Conservation (phyloP, 768 basidiomycete genomes). For the Boletus vinaceobasis region DNA sequence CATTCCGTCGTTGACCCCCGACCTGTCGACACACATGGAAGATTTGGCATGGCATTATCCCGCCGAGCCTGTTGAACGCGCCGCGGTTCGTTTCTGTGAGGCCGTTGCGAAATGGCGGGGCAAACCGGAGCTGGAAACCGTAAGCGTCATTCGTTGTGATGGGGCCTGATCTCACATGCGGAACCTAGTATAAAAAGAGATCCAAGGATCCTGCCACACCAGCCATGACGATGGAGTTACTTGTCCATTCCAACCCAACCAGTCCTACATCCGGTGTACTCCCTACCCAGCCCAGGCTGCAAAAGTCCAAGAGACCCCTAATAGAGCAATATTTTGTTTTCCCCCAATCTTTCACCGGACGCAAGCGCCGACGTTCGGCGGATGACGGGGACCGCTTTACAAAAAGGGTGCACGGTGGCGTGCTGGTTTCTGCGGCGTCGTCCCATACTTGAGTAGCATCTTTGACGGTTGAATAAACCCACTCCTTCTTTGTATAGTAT, state of each 20-base stretch:
- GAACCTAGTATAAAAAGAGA: constrained; percentile 56
- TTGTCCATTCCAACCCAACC: constrained; percentile 68
- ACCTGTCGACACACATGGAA: constrained; percentile 78
- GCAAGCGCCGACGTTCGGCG: constrained; percentile 28
- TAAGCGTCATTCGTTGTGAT: constrained; percentile 25
- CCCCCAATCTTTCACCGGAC: constrained; percentile 15
- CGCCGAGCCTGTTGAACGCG: constrained; percentile 76
- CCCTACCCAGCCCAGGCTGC: constrained; percentile 11
- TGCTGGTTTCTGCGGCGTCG: constrained; percentile 11
- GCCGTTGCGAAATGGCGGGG: constrained; percentile 81
- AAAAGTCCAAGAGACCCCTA: constrained; percentile 29
- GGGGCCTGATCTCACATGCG: constrained; percentile 24
- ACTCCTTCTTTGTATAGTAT: constrained; percentile 25
- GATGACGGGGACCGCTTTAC: constrained; percentile 24
- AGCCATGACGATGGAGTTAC: constrained; percentile 58
- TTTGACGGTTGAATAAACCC: constrained; percentile 1
- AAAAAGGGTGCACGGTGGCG: constrained; percentile 20
- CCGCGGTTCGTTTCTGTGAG: constrained; percentile 76
- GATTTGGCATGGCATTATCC: constrained; percentile 70
- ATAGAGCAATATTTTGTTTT: constrained; percentile 39
- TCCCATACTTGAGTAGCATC: constrained; percentile 15
- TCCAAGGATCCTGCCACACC: constrained; percentile 31
- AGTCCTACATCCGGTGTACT: constrained; percentile 45
- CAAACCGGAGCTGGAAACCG: constrained; percentile 79
- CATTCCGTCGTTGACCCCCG: constrained; percentile 65